Conservation (phyloP, 805 yeast species). For the Suhomyces vadensis region DNA sequence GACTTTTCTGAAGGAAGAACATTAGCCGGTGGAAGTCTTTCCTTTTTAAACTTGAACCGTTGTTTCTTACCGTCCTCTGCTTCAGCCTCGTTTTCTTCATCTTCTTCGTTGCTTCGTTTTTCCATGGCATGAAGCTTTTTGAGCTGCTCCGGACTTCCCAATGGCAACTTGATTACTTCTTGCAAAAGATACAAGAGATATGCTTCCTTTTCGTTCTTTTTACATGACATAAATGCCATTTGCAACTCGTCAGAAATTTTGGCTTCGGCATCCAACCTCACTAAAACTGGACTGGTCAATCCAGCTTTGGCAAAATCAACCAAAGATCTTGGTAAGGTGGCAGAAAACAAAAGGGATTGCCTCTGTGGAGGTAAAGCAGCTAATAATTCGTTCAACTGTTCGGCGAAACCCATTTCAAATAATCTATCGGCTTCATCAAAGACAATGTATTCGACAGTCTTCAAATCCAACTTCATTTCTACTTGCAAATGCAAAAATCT, state of each 20-base stretch:
- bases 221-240: slow-evolving; percentile 82
- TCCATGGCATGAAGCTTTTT: slow-evolving; percentile 51
- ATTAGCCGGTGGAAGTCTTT: slow-evolving; percentile 72
- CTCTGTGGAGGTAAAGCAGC: slow-evolving; percentile 79
- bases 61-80: slow-evolving; percentile 33
- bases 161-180: slow-evolving; percentile 81
- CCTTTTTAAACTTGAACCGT: slow-evolving; percentile 47
- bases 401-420: slow-evolving; percentile 95
- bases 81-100: slow-evolving; percentile 49
- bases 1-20: slow-evolving; percentile 83
- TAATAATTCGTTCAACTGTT: slow-evolving; percentile 84
- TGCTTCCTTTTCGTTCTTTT: slow-evolving; percentile 87
- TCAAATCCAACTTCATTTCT: slow-evolving; percentile 88
- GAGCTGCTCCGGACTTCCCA: slow-evolving; percentile 70
- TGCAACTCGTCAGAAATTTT: slow-evolving; percentile 89
- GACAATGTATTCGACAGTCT: slow-evolving; percentile 82
- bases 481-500: slow-evolving; percentile 92
- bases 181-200: slow-evolving; percentile 74
- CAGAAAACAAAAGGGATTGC: slow-evolving; percentile 89
- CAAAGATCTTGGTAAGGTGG: slow-evolving; percentile 87
- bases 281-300: slow-evolving; percentile 84
- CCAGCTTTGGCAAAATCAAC: slow-evolving; percentile 99
- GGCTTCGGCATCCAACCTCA: slow-evolving; percentile 88
- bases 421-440: slow-evolving; percentile 97
- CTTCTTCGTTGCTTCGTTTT: slow-evolving; percentile 52